Percentiles rank a stretch among this genome's conserved stretches.
Evolutionary conservation across 805 yeast species (phyloP).

Genomic region (Kluyveromyces lactis): DNA sequence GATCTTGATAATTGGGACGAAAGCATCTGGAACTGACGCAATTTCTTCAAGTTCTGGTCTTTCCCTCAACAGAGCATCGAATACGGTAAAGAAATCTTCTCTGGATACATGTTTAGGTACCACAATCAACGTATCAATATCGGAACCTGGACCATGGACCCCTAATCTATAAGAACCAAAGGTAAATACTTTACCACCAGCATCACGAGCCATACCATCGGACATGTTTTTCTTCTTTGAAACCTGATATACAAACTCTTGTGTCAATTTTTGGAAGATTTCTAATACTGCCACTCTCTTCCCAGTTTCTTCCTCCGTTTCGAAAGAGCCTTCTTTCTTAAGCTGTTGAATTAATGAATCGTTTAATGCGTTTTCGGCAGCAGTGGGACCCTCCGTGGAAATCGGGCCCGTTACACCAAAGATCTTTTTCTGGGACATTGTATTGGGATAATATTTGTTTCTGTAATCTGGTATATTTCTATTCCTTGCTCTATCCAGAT

Average conservation of each 20-base stretch:
- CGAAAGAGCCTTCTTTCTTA: constrained; percentile 80
- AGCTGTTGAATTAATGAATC: constrained; percentile 71
- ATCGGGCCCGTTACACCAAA: constrained; percentile 50
- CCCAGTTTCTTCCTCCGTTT: constrained; percentile 73
- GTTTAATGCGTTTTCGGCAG: constrained; percentile 67
- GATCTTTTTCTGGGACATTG: constrained; percentile 27
- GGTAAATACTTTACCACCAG: constrained; percentile 96
- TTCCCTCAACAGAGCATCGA: constrained; percentile 57
- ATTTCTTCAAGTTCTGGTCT: constrained; percentile 85
- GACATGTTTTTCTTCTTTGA: constrained; percentile 82
- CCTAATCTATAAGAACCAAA: constrained; percentile 93
- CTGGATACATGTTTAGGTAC: constrained; percentile 93
- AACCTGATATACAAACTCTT: constrained; percentile 77
- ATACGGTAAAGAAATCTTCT: constrained; percentile 81
- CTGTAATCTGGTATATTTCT: neutral
- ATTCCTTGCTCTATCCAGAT: neutral
- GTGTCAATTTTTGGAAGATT: constrained; percentile 61
- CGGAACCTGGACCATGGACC: constrained; percentile 96
- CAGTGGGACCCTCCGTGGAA: constrained; percentile 76
- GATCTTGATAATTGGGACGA: constrained; percentile 91
- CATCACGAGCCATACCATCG: constrained; percentile 95
- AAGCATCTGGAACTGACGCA: constrained; percentile 92
- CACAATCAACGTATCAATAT: constrained; percentile 93
- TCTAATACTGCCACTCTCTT: constrained; percentile 70
- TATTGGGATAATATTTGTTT: neutral